Evolutionary conservation across 306 rosid species (phyloP), one percentile per base, ranked within the genome.

Genomic region (Sechiopsis laciniata): DNA sequence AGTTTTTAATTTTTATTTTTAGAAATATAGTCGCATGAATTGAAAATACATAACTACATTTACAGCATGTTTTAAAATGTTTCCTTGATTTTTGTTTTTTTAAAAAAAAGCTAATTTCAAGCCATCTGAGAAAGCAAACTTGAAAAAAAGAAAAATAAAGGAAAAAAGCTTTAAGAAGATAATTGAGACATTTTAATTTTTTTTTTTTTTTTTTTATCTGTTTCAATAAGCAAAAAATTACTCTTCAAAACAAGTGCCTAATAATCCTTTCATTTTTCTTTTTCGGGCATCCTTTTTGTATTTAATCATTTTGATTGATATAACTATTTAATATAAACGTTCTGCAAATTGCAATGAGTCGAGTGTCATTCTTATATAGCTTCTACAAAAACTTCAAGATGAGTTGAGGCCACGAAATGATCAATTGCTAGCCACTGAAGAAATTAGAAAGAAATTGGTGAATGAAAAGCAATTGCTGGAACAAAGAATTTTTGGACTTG

Each of bases 351-450:
- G 40, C 55, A 67, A 45, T 12, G 37, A 67, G 8, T 77, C 74
- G 20, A 58, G 65, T 74, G 79, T 66, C 75, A n/a, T 69, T 29
- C 51, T 61, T 15, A 2, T 57, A 74, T 67, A 89, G 91, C 85
- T 78, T 45, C 72, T 85, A 50, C 82, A 74, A 40, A 91, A 88
- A 75, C 90, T 87, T 69, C 87, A 89, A 73, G 90, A 89, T 12
- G 97, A 91, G 78, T 76, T 89, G 76, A 87, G 88, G 78, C 78
- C 82, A 71, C 68, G 75, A 68, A 82, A 77, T 71, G 90, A 84
- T 42, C 29, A 87, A 82, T 67, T 85, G 80, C 84, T 72, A 35
- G 87, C 42, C 24, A 86, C 96, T 24, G 92, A 91, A 78, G 91
- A 87, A 73, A 88, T 81, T 22, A 86, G 85, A 53, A 83, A 81